Evolutionary conservation across 345 rosid species (phyloP).

Genomic region (Bretschneidera sinensis): DNA sequence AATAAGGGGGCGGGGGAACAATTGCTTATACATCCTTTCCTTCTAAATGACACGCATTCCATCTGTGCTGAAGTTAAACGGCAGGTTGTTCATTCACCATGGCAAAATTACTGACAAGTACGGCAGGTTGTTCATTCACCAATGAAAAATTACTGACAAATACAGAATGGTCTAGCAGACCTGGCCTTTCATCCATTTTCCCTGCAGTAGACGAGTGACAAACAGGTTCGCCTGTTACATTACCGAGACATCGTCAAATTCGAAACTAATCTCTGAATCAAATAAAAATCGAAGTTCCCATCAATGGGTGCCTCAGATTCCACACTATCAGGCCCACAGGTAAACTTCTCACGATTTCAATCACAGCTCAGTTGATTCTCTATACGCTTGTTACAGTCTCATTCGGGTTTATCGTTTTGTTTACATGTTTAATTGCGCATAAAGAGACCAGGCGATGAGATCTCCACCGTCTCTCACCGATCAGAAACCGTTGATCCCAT

Average conservation of each 20-base stretch:
- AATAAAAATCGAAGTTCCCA: neutral
- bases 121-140: too few species aligned
- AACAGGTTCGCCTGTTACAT: neutral
- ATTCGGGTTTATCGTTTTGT: constrained; percentile 1
- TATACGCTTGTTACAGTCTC: neutral
- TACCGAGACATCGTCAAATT: neutral
- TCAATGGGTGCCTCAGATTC: constrained; percentile 43
- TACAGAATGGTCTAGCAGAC: too few species aligned
- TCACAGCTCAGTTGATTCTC: neutral
- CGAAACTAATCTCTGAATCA: neutral
- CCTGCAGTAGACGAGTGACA: too few species aligned
- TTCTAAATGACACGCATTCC: too few species aligned
- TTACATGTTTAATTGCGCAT: neutral
- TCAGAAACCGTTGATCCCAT: constrained; percentile 61
- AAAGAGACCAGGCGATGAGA: constrained; percentile 50
- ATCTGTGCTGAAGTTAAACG: too few species aligned
- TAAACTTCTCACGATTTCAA: constrained; percentile 15
- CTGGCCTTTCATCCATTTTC: too few species aligned
- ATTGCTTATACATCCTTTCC: too few species aligned
- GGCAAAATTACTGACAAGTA: too few species aligned
- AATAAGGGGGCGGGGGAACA: too few species aligned
- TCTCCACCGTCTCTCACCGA: constrained; percentile 73
- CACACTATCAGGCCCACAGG: constrained; percentile 43
- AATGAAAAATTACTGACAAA: too few species aligned
- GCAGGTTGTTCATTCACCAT: too few species aligned